A percentile compares a stretch with the other conserved stretches of the same genome.
Evolutionary conservation across 139 green algal species (phyloP).

Genomic region (Chlorella vulgaris): DNA sequence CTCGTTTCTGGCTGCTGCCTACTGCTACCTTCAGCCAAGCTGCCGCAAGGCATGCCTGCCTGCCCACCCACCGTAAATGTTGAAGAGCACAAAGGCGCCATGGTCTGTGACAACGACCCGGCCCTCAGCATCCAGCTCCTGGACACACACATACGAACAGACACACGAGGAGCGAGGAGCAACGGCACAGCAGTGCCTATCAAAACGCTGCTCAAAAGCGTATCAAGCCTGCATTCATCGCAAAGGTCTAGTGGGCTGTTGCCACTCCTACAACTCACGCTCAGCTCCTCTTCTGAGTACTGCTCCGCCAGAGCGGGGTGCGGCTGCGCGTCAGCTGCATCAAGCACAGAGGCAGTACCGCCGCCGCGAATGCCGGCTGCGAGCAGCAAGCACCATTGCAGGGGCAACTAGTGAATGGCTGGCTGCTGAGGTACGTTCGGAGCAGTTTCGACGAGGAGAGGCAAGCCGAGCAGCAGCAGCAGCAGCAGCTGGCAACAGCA

Average conservation of each 20-base stretch:
- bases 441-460: too few relatives aligned
- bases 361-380: too few relatives aligned
- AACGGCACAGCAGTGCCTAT: background rate
- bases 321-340: background rate
- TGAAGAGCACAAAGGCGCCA: conserved; percentile 64
- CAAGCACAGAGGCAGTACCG: too few relatives aligned
- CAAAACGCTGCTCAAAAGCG: background rate
- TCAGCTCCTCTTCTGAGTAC: conserved; percentile 13
- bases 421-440: too few relatives aligned
- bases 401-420: too few relatives aligned
- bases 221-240: background rate
- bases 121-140: conserved; percentile 61
- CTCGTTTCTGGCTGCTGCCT: background rate
- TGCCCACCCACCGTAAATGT: conserved; percentile 46
- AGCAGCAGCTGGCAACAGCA: background rate
- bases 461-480: too few relatives aligned
- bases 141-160: background rate
- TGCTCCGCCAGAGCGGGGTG: conserved; percentile 2
- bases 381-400: too few relatives aligned
- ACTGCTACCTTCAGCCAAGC: background rate
- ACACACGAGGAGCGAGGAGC: background rate
- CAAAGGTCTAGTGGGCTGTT: too few relatives aligned
- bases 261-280: conserved; percentile 10
- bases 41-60: background rate
- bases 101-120: conserved; percentile 66